These are phyloP conservation scores for Aureobasidium lini DNA, from an alignment of 2,329 filamentous ascomycete species.

Conservation along the genomic window DNA sequence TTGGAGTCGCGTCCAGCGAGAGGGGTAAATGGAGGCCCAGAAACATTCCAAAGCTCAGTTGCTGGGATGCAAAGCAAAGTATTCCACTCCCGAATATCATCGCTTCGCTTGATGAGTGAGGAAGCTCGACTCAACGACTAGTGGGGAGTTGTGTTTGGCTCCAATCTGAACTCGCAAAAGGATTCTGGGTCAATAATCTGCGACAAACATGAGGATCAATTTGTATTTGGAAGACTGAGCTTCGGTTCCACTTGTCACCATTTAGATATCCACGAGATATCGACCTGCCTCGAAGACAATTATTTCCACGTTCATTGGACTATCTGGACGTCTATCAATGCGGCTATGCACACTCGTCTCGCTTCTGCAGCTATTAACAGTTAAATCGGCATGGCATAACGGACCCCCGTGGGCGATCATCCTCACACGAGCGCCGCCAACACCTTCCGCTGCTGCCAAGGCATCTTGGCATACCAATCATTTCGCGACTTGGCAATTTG, in stretches of 20 bases:
- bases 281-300: neutral
- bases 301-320: neutral
- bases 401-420: neutral
- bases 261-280: neutral
- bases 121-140: too few species aligned
- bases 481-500: neutral
- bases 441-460: neutral
- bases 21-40: neutral
- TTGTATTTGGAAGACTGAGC: neutral
- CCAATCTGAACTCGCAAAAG: neutral
- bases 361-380: constrained; percentile 8
- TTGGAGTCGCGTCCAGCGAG: too few species aligned
- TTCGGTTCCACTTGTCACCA: neutral
- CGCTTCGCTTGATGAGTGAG: neutral
- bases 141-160: neutral
- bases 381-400: neutral
- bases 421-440: neutral
- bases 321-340: neutral
- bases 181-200: neutral
- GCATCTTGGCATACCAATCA: constrained; percentile 5
- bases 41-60: neutral
- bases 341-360: neutral
- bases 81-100: too few species aligned
- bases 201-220: neutral
- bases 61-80: neutral